Percentiles rank a stretch among this genome's conserved stretches.
These are phyloP conservation scores for Auriscalpium orientale DNA, from an alignment of 768 basidiomycete species.

Conservation along the genomic window DNA sequence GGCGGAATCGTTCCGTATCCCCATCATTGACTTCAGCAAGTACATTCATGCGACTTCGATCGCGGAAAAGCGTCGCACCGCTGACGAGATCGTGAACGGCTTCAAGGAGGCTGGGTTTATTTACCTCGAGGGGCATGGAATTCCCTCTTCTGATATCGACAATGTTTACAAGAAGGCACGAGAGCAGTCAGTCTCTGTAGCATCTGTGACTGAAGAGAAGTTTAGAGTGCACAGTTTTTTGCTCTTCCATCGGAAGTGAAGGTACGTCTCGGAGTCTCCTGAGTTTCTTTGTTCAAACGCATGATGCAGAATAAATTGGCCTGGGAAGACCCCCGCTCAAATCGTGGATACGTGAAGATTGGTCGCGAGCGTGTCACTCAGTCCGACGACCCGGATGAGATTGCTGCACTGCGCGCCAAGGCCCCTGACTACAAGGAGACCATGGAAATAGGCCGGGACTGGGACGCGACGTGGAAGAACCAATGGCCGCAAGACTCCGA, in stretches of 20 bases:
- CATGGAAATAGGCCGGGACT: constrained; percentile 87
- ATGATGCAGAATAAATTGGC: constrained; percentile 45
- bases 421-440: constrained; percentile 80
- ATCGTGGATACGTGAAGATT: constrained; percentile 75
- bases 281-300: neutral
- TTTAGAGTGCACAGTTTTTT: constrained; percentile 74
- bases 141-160: constrained; percentile 47
- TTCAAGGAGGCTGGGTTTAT: constrained; percentile 80
- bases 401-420: constrained; percentile 61
- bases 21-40: constrained; percentile 71
- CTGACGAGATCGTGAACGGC: constrained; percentile 63
- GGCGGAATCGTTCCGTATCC: constrained; percentile 35
- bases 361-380: constrained; percentile 82
- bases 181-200: neutral
- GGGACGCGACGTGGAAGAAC: constrained; percentile 72
- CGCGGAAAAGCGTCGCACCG: constrained; percentile 53
- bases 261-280: constrained; percentile 24
- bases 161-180: constrained; percentile 59
- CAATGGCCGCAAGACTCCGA: constrained; percentile 65
- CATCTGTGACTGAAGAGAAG: neutral
- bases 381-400: constrained; percentile 61
- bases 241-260: constrained; percentile 53
- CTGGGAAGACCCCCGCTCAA: constrained; percentile 82
- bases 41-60: constrained; percentile 45
- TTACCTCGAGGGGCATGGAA: constrained; percentile 70